Percentiles rank a stretch among this genome's conserved stretches.
phyloP scores from a whole-genome alignment of 257 asterid species.

The Forsythia viridissima region DNA sequence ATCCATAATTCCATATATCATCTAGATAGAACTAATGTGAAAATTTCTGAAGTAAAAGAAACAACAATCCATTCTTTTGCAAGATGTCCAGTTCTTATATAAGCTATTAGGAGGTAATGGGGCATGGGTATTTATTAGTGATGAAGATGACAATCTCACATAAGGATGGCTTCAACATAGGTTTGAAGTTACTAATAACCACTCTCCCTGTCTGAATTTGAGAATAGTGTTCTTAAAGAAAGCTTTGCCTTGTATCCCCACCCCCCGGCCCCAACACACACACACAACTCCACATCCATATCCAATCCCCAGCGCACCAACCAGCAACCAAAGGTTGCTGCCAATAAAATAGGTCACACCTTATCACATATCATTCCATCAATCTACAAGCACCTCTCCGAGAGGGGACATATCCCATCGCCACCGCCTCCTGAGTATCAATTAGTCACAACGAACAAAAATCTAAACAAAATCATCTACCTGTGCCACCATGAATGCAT shows the following conservation, averaged over 20 bases:
- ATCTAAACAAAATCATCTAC: not conserved
- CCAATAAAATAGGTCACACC: not conserved
- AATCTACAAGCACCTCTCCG: no score
- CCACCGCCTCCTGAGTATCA: not conserved
- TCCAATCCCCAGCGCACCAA: not conserved
- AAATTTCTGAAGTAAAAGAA: not conserved
- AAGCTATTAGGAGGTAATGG: not conserved
- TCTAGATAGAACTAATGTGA: not conserved
- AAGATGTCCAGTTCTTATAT: not conserved
- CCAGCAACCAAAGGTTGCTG: not conserved
- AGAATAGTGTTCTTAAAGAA: not conserved
- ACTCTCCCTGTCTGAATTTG: conserved; percentile 5
- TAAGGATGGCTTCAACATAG: not conserved
- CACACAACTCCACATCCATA: not conserved
- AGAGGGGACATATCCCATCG: not conserved
- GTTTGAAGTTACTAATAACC: conserved; percentile 5
- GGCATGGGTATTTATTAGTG: not conserved
- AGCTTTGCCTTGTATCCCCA: not conserved
- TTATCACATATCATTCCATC: no score
- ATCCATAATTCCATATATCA: not conserved
- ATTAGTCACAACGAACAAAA: not conserved
- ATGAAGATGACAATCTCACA: conserved; percentile 4
- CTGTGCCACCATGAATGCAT: not conserved
- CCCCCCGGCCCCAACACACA: not conserved
- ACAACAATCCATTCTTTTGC: conserved; percentile 5